Evolutionary conservation across 2,329 filamentous ascomycete genomes (phyloP), one percentile per base, ranked within the genome.

Genomic region (Sarocladium oryzae): DNA sequence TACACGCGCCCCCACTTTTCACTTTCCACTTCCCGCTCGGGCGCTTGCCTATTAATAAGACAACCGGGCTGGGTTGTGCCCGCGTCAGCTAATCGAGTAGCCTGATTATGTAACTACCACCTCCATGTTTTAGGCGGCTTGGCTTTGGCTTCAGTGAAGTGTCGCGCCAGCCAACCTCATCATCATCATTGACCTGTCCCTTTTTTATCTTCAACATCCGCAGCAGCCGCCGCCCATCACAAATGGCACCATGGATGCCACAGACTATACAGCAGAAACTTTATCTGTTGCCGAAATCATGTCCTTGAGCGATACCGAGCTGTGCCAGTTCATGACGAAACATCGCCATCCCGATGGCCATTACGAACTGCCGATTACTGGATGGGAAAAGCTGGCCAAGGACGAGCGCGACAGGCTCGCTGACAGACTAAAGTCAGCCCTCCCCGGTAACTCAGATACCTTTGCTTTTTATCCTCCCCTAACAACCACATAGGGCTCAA

Each of bases 241-340:
- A n/a, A n/a, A 30, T 30, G 24, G 32, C 7, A 37, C 50, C 13
- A 56, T 56, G 46, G 11, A 32, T 48, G 50, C 30, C 26, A 16
- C 30, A n/a, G 46, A 55, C 30, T 21, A 15, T 8, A 10, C 8
- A 50, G 13, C 37, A 28, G 24, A 21, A 37, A 32, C 32, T 28
- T 6, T 52, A 9, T 49, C 53, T 11, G 48, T 56, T 2, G 16
- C 37, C 15, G 35, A 56, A n/a, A 16, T 59, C 43, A 40, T 28
- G 18, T 32, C 51, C 16, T 41, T 60, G 32, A 54, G 32, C 51
- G 53, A 61, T 51, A 52, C 40, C 20, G 40, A 60, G 37, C 56
- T 60, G 13, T 26, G 15, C 50, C 32, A 54, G 16, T 56, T 59
- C 41, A 57, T 61, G 28, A 26, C 30, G 38, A 50, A 52, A 23